These are phyloP conservation scores for Chrysopogon serrulatus DNA, from an alignment of 176 grass and related monocot genomes.

Conservation along the genomic window DNA sequence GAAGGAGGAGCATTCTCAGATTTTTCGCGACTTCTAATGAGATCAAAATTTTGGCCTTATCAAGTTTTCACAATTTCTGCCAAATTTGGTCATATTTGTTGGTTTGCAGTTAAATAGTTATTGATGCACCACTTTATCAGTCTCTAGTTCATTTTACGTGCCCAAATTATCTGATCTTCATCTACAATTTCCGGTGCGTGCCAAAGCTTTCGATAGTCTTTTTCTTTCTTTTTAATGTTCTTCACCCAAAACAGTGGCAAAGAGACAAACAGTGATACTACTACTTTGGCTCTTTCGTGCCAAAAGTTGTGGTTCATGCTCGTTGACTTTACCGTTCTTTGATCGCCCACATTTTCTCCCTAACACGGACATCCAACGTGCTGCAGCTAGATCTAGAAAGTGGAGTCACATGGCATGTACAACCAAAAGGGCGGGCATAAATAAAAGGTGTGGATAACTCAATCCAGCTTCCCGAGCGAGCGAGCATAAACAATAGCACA, in stretches of 20 bases:
- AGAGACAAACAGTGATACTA: not conserved
- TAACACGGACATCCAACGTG: too few species aligned
- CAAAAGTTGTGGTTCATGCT: not conserved
- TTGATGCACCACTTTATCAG: not conserved
- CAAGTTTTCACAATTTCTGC: too few species aligned
- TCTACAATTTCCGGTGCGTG: too few species aligned
- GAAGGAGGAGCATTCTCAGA: not conserved
- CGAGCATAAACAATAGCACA: not conserved
- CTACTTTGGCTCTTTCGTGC: not conserved
- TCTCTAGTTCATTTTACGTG: not conserved
- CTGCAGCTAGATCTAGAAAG: not conserved
- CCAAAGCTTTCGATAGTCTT: too few species aligned
- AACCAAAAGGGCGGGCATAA: not conserved
- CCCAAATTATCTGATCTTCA: too few species aligned
- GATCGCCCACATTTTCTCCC: not conserved
- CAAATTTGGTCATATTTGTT: too few species aligned
- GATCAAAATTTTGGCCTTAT: not conserved
- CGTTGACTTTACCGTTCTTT: not conserved
- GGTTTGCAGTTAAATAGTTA: not conserved
- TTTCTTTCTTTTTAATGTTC: too few species aligned
- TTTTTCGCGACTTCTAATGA: not conserved
- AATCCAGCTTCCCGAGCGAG: not conserved
- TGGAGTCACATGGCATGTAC: not conserved
- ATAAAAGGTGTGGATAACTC: not conserved
- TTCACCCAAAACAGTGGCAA: too few species aligned